A percentile compares a stretch with the other conserved stretches of the same genome.
Conservation (phyloP, 2,329 filamentous ascomycete genomes). For the Parascedosporium putredinis region DNA sequence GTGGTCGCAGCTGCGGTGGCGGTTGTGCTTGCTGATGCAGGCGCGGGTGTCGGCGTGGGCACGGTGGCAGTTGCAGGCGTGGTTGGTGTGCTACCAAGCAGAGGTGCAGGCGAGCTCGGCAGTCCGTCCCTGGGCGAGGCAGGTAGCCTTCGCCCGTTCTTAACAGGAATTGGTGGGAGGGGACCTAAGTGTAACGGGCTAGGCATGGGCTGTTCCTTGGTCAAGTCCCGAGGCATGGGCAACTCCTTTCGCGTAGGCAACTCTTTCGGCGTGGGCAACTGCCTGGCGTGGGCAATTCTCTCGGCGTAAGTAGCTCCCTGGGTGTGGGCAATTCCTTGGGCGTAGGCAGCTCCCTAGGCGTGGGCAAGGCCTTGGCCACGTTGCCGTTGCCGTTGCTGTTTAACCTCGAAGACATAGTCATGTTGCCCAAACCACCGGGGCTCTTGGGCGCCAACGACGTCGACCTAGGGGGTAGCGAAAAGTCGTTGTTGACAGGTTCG, state of each 20-base stretch:
- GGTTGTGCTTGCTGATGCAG: too few relatives aligned
- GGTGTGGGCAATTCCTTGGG: too few relatives aligned
- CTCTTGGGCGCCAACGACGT: constrained; percentile 8
- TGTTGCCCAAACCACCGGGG: constrained; percentile 7
- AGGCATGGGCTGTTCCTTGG: constrained; percentile 1
- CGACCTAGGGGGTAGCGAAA: neutral
- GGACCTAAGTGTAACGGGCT: neutral
- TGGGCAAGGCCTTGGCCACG: too few relatives aligned
- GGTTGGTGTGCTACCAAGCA: constrained; percentile 1
- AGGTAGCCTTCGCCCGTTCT: constrained; percentile 1
- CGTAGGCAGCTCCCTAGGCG: too few relatives aligned
- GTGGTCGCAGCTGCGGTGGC: too few relatives aligned
- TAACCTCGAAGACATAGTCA: neutral
- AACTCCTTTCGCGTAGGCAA: too few relatives aligned
- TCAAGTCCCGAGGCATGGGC: too few relatives aligned
- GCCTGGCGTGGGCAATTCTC: too few relatives aligned
- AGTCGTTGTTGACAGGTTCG: neutral
- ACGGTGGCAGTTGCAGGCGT: constrained; percentile 1
- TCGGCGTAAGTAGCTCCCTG: too few relatives aligned
- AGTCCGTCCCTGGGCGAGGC: neutral
- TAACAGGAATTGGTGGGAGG: neutral
- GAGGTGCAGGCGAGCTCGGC: neutral
- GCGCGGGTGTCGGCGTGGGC: too few relatives aligned
- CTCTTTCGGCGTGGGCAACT: too few relatives aligned
- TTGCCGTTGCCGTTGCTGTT: neutral